Evolutionary conservation across 805 yeast species (phyloP), one percentile per base, ranked within the genome.

Genomic region (Hanseniaspora hatyaiensis): DNA sequence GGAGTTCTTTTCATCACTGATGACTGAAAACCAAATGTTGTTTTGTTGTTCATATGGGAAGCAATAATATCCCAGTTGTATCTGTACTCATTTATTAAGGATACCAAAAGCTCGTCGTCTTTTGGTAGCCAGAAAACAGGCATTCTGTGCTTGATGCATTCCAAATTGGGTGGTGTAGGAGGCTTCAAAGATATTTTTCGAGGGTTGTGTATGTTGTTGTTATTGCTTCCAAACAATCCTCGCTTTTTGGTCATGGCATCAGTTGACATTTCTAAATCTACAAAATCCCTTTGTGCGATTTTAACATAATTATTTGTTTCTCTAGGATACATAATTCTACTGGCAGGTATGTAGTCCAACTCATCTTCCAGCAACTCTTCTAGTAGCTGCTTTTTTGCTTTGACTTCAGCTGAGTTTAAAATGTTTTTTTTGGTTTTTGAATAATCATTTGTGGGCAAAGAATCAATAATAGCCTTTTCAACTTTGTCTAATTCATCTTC

Each of bases 71-170:
- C 87, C 98, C 98, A 92, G 59, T 92, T 92, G 67, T 85, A 87
- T 8, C 84, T 77, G 60, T 78, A 88, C 52, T 87, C 87, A 22
- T 86, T 83, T 30, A 85, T 94, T 50, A 84, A 78, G 54, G 77
- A 80, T 41, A 87, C 78, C 53, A 92, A 72, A 52, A 72, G 71
- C 52, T 77, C 79, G 59, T 92, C 98, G 61, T 92, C 98, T 54
- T 81, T 87, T 0, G 97, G 96, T 15, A 88, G 70, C 98, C 98
- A 92, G 28, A 88, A 83, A 0, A 97, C 86, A 3, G 97, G 96
- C 1, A 89, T 80, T 53, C 97, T 70, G 52, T 76, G 73, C 52
- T 85, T 88, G 54, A 92, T 66, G 57, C 85, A 83, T 56, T 80
- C 78, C 51, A 84, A 65, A 6, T 83, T 74, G 3, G 98, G 98